Base-by-base conservation (phyloP, 768 basidiomycete species). In the Amanita exitialis region DNA sequence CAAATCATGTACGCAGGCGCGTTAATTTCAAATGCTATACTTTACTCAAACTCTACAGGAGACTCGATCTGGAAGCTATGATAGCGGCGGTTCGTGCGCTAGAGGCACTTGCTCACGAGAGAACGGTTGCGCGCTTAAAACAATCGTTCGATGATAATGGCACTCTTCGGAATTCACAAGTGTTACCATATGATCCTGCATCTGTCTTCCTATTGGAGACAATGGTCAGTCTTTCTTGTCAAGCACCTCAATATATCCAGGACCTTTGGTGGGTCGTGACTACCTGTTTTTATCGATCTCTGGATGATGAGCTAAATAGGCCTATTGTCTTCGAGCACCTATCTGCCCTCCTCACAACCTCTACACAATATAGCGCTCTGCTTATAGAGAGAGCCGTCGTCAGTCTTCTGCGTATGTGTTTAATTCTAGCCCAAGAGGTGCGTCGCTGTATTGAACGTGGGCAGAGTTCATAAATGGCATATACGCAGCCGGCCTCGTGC, bases 381-480 rank as follows among this genome's bases (percentile, higher is more conserved):
- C 77, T 99, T 37, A 90, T 96, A 36, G 96, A 99, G 61, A 78
- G 96, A 12, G 93, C 94, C 3, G 89, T 97, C 3, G 90, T 95
- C 13, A 87, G 86, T 18, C 73, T 98, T 23, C 69, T 98, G 50
- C 77, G 89, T 25, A 69, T 98, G n/a, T 90, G 89, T 58, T 68
- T 83, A 53, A 81, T 93, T 42, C 73, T 95, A 10, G 88, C 90
- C 13, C 79, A 83, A 46, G 81, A 83, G 68, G 93, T 88, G 58
- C 60, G 76, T 37, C 15, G 16, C 46, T 10, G 23, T 52, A 36
- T 47, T 15, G 21, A 15, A 49, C 3, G 7, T 49, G 45, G 12
- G 32, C 32, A 13, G 4, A 32, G 16, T 15, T 20, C 30, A 20
- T 43, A 42, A 7, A 51, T 64, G 18, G 55, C 47, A 21, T 54